Percentiles rank a stretch among this genome's conserved stretches.
These are phyloP conservation scores for Kalanchoe fedtschenkoi DNA, from an alignment of 164 flowering plant species.

Conservation along the genomic window DNA sequence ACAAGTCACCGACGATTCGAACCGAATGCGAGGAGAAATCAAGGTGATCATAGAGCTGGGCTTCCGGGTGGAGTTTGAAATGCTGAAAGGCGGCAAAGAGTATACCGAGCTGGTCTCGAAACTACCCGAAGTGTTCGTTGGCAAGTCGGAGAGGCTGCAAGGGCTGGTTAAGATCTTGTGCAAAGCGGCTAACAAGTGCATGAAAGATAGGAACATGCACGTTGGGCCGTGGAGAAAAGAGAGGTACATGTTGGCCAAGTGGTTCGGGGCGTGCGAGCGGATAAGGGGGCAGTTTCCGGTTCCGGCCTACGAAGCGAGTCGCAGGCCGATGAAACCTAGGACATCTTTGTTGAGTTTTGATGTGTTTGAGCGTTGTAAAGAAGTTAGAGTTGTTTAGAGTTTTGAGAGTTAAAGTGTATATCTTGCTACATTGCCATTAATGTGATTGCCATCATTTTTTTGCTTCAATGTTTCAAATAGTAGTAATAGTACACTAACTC, in stretches of 20 bases:
- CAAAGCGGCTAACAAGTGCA: constrained; percentile 64
- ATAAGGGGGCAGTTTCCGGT: constrained; percentile 1
- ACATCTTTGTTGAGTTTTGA: constrained; percentile 47
- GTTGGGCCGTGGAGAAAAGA: constrained; percentile 90
- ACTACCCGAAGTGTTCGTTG: constrained; percentile 74
- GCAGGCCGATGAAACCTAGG: constrained; percentile 20
- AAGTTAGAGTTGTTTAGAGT: neutral
- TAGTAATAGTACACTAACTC: too few relatives aligned
- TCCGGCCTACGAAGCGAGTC: constrained; percentile 2
- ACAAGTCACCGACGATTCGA: constrained; percentile 51
- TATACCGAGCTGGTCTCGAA: constrained; percentile 43
- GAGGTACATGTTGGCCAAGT: constrained; percentile 80
- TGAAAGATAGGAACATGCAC: constrained; percentile 90
- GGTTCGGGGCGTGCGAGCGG: constrained; percentile 41
- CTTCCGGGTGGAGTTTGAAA: constrained; percentile 81
- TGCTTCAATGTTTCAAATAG: too few relatives aligned
- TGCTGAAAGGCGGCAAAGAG: constrained; percentile 69
- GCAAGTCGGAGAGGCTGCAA: constrained; percentile 51
- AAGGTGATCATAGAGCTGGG: constrained; percentile 67
- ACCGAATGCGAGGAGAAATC: constrained; percentile 33
- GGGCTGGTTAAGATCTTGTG: constrained; percentile 53
- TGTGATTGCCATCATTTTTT: too few relatives aligned
- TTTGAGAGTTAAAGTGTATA: neutral
- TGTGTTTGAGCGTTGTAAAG: constrained; percentile 17
- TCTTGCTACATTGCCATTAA: neutral